Base-by-base conservation (phyloP, 148 eudicot species). In the Dysphania ambrosioides region DNA sequence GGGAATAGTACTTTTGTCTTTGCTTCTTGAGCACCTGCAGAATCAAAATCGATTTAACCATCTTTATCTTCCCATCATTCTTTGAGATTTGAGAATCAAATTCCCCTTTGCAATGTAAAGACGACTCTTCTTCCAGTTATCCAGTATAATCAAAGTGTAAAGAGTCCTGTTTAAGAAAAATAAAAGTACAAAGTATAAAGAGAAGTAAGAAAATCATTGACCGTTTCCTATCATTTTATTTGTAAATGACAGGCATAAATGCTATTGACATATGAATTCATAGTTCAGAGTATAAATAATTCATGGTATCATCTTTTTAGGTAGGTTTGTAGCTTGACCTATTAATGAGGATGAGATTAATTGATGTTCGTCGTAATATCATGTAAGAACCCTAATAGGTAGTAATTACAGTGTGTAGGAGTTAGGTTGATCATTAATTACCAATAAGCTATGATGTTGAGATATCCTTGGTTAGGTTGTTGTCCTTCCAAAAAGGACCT, bases 21-120 rank as follows among this genome's bases (percentile, higher is more conserved):
- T 71, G 74, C 63, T 23, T 44, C 74, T 63, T 55, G 29, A 34
- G 29, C 74, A 71, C 63, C 74, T 55, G 44, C 74, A 55, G 30
- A 38, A 72, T 56, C 75, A 58, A 72, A 57, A 58, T 72, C 66
- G 59, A 24, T 72, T 38, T 6, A 58, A n/a, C 63, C 66, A 57
- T 59, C 75, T 42, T 59, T 72, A 13, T 72, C 74, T n/a, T 32
- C 13, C 44, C 74, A 15, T 15, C 21, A n/a, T 55, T 72, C 19
- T 35, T 57, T 34, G 74, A 9, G 23, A 24, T n/a, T n/a, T n/a
- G n/a, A n/a, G n/a, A n/a, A n/a, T n/a, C n/a, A n/a, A n/a, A n/a
- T n/a, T 31, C 47, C 41, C 32, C 9, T 21, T 47, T 3, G 53
- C 51, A 19, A 21, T 13, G 10, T 30, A 62, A 65, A 65, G 68